phyloP scores from a whole-genome alignment of 208 protist genomes.

The Acanthamoeba royreba region DNA sequence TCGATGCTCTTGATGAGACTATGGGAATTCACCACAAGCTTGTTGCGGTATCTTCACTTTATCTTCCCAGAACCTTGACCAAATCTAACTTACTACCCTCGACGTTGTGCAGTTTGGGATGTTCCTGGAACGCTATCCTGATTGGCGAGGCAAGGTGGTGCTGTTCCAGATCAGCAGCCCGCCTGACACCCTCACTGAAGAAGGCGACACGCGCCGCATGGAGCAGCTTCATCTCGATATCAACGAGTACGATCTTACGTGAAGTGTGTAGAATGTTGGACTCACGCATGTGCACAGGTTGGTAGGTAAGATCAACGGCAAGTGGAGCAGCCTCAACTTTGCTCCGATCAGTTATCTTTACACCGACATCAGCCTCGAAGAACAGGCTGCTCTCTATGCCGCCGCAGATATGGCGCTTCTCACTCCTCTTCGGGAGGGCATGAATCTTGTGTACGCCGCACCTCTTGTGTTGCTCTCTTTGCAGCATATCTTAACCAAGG shows the following conservation, averaged over 20 bases:
- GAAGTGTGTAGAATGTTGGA: too few relatives aligned
- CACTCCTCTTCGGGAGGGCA: constrained; percentile 79
- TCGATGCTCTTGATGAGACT: constrained; percentile 77
- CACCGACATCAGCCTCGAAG: constrained; percentile 60
- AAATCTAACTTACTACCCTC: too few relatives aligned
- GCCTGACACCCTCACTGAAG: not conserved
- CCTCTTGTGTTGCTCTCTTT: too few relatives aligned
- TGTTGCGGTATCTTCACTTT: not conserved
- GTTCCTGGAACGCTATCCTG: constrained; percentile 54
- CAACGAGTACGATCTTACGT: constrained; percentile 46
- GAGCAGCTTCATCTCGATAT: constrained; percentile 4
- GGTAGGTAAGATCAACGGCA: constrained; percentile 83
- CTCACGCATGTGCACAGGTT: constrained; percentile 77
- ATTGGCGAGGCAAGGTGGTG: constrained; percentile 50
- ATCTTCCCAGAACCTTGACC: too few relatives aligned
- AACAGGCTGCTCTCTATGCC: constrained; percentile 73
- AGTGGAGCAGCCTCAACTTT: constrained; percentile 75
- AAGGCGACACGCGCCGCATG: not conserved
- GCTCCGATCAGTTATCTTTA: constrained; percentile 77
- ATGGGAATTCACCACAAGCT: constrained; percentile 80
- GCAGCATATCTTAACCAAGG: too few relatives aligned
- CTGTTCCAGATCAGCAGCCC: constrained; percentile 58
- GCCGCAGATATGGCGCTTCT: constrained; percentile 72
- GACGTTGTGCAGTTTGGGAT: constrained; percentile 57
- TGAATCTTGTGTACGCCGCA: constrained; percentile 74